Evolutionary conservation across 768 basidiomycete species (phyloP).

Genomic region (Mycena amicta): DNA sequence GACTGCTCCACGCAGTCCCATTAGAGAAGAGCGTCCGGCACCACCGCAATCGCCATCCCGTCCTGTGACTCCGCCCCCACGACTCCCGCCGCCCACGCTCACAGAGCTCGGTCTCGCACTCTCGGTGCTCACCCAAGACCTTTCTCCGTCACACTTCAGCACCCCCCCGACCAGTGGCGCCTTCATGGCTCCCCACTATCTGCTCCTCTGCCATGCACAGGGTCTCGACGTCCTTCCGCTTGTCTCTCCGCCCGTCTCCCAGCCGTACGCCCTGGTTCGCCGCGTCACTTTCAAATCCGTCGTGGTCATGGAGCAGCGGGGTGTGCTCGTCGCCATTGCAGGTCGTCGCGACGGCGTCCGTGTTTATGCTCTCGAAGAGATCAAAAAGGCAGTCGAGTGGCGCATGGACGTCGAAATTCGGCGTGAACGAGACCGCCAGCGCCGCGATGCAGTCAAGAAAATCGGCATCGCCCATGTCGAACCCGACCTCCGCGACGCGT

Average conservation of each 20-base stretch:
- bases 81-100: conserved; percentile 70
- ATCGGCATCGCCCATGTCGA: conserved; percentile 36
- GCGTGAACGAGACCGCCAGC: conserved; percentile 72
- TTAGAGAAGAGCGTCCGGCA: conserved; percentile 39
- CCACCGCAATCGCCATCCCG: conserved; percentile 58
- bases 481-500: conserved; percentile 39
- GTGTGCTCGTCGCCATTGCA: conserved; percentile 88
- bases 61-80: conserved; percentile 72
- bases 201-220: conserved; percentile 83
- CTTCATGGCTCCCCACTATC: conserved; percentile 79
- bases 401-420: conserved; percentile 79
- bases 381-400: conserved; percentile 87
- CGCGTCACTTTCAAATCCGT: conserved; percentile 83
- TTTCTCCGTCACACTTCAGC: conserved; percentile 77
- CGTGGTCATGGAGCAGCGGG: conserved; percentile 92
- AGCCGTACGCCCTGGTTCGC: conserved; percentile 82
- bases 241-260: conserved; percentile 68
- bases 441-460: conserved; percentile 69
- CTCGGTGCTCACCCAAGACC: conserved; percentile 63
- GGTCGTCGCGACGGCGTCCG: conserved; percentile 84
- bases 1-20: conserved; percentile 30
- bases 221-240: conserved; percentile 86
- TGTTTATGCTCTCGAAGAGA: conserved; percentile 86
- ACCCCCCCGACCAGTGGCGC: conserved; percentile 78
- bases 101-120: conserved; percentile 76